phyloP scores from a whole-genome alignment of 2,329 filamentous ascomycete species.

The Pseudomassariella vexata region DNA sequence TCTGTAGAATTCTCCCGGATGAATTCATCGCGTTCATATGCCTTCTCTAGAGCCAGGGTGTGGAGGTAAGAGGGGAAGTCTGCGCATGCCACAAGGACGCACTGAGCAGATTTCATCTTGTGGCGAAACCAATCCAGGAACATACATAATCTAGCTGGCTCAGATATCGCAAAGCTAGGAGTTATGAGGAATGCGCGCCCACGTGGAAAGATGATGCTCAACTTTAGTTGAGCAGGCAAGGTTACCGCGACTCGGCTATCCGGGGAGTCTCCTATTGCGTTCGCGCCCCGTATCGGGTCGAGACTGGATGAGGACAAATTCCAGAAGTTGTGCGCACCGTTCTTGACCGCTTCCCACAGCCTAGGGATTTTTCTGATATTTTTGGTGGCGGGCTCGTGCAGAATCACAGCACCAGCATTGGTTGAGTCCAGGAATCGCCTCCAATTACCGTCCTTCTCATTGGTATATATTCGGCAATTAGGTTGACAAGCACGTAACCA shows the following conservation, averaged over 20 bases:
- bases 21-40: constrained; percentile 13
- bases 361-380: constrained; percentile 19
- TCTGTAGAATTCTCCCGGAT: constrained; percentile 4
- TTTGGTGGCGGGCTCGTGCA: constrained; percentile 19
- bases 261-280: constrained; percentile 12
- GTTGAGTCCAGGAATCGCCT: constrained; percentile 18
- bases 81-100: constrained; percentile 28
- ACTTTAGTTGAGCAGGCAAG: constrained; percentile 25
- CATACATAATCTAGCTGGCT: constrained; percentile 30
- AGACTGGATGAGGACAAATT: constrained; percentile 5
- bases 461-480: constrained; percentile 21
- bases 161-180: constrained; percentile 42
- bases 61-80: constrained; percentile 29
- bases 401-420: constrained; percentile 22
- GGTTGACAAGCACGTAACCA: constrained; percentile 17
- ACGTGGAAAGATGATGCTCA: constrained; percentile 37
- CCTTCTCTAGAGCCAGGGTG: constrained; percentile 28
- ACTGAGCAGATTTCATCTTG: constrained; percentile 7
- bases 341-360: constrained; percentile 18
- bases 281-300: not conserved
- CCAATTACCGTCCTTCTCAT: constrained; percentile 17
- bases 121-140: constrained; percentile 34
- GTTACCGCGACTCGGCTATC: constrained; percentile 2
- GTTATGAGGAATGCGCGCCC: constrained; percentile 41
- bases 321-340: constrained; percentile 14